Evolutionary conservation across 257 asterid species (phyloP), one percentile per base, ranked within the genome.

Genomic region (Solanum pennellii): DNA sequence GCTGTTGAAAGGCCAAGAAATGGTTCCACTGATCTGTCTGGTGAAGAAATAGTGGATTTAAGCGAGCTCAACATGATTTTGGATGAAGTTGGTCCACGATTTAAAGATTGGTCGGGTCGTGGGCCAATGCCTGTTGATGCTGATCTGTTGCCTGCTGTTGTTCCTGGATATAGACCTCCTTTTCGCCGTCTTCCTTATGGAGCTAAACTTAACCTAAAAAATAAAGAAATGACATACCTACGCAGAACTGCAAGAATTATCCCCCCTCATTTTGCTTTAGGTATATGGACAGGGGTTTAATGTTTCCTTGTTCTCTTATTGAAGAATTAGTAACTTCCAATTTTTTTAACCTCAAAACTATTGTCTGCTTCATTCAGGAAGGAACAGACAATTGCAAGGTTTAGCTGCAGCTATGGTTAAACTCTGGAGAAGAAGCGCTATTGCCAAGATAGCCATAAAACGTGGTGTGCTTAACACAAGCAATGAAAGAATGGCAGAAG

Each of bases 191-290:
- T 93, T 44, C 98, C 98, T 83, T 87, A 91, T 76, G 98, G 98
- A 83, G 75, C 83, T 79, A 93, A 89, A 85, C 94, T 86, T 20
- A 86, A 90, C 74, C 88, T 97, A 90, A 69, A 90, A 86, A 91
- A 95, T 89, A 88, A 86, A 74, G 97, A 94, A 90, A 97, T 93
- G 98, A 95, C 99, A 39, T 88, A 88, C 92, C 83, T 94, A 27
- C 96, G 99, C 33, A 91, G 94, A 89, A 92, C 92, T 49, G 98
- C 98, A 15, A 92, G 97, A 87, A 84, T 37, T 9, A 86, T 97
- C 91, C 96, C 97, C 89, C 98, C 98, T 12, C 99, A 97, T 93
- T 97, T 97, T 92, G 96, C 95, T 82, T 95, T 97, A 49, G 98
- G 98, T 97, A 90, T 83, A 89, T 37, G 52, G 20, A 87, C 41